Evolutionary conservation across 352 stramenopile species (phyloP).

Genomic region (Hyaloperonospora brassicae): DNA sequence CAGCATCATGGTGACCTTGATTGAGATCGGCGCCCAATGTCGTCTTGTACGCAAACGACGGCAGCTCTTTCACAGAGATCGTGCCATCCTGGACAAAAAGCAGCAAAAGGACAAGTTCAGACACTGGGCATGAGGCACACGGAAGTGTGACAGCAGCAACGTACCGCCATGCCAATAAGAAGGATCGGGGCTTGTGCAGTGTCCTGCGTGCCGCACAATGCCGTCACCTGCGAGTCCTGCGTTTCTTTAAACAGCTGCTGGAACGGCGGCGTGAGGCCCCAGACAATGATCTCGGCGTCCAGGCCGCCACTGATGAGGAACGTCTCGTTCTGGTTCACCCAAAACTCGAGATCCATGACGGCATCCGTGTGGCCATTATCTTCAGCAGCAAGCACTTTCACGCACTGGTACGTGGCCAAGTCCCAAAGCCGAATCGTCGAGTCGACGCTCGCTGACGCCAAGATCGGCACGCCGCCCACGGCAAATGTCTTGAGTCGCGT

Average conservation of each 20-base stretch:
- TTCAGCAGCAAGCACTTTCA: constrained; percentile 63
- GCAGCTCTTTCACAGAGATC: constrained; percentile 79
- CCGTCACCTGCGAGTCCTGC: constrained; percentile 64
- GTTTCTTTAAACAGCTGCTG: constrained; percentile 78
- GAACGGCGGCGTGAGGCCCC: constrained; percentile 69
- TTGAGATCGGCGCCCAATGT: constrained; percentile 51
- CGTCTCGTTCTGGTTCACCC: constrained; percentile 78
- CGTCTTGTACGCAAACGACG: constrained; percentile 81
- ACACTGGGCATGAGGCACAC: neutral
- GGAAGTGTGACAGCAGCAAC: constrained; percentile 10
- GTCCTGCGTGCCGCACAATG: constrained; percentile 69
- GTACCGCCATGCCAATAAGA: constrained; percentile 64
- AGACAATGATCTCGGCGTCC: constrained; percentile 80
- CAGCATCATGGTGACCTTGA: constrained; percentile 62
- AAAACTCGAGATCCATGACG: constrained; percentile 84
- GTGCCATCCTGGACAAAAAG: constrained; percentile 42
- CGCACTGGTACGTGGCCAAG: constrained; percentile 71
- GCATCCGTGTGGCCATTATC: constrained; percentile 72
- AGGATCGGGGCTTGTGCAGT: constrained; percentile 55
- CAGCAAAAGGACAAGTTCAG: neutral
- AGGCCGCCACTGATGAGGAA: constrained; percentile 80
- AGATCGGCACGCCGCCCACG: constrained; percentile 49
- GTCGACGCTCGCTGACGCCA: constrained; percentile 77
- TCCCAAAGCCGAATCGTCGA: constrained; percentile 81
- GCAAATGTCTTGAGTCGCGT: constrained; percentile 80